Evolutionary conservation across 2,329 filamentous ascomycete species (phyloP).

Genomic region (Fusarium coicis): DNA sequence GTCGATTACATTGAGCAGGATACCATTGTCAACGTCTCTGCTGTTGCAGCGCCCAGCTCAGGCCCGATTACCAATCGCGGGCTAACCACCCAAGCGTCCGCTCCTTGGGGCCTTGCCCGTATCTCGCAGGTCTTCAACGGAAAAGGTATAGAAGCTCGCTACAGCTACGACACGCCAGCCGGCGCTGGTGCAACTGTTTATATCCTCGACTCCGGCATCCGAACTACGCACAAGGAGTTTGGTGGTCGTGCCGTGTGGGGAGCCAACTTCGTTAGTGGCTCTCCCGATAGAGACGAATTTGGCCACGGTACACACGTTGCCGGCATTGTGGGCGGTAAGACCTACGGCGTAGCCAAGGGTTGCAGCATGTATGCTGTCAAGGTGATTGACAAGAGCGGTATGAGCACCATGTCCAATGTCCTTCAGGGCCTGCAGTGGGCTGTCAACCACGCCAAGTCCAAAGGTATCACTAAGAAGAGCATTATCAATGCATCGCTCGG

Average conservation of each 20-base stretch:
- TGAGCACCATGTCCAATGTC: neutral
- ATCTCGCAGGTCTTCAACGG: neutral
- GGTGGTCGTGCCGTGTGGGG: slow-evolving; percentile 42
- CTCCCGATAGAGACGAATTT: slow-evolving; percentile 42
- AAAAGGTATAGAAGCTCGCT: neutral
- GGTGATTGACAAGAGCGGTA: slow-evolving; percentile 37
- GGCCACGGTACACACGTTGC: slow-evolving; percentile 49
- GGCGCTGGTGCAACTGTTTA: slow-evolving; percentile 49
- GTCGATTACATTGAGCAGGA: slow-evolving; percentile 18
- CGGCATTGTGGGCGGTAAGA: slow-evolving; percentile 45
- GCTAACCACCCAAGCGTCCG: neutral
- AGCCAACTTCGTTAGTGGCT: slow-evolving; percentile 38
- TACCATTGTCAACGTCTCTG: neutral
- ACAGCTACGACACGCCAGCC: slow-evolving; percentile 40
- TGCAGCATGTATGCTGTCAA: slow-evolving; percentile 46
- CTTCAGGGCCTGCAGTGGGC: slow-evolving; percentile 44
- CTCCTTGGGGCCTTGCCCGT: slow-evolving; percentile 19
- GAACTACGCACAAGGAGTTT: slow-evolving; percentile 48
- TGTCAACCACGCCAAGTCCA: slow-evolving; percentile 45
- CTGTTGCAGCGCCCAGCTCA: neutral
- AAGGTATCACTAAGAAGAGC: neutral
- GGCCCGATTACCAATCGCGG: neutral
- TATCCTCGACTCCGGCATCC: slow-evolving; percentile 58
- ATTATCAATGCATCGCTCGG: slow-evolving; percentile 2
- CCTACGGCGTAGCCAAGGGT: slow-evolving; percentile 47